Conservation (phyloP, 345 rosid genomes). For the Brassica juncea region DNA sequence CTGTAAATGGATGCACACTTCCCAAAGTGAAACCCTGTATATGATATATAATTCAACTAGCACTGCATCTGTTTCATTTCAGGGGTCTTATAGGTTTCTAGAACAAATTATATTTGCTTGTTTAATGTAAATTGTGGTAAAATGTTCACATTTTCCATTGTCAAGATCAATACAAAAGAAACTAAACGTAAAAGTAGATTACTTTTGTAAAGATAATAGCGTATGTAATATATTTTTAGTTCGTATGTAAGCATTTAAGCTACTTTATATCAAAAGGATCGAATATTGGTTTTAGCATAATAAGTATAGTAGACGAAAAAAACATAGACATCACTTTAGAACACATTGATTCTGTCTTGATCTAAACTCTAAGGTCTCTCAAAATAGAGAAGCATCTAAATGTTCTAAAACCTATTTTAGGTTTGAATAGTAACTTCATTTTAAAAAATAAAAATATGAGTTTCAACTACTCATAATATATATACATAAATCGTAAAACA, state of each 20-base stretch:
- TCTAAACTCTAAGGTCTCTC: background rate
- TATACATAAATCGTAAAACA: background rate
- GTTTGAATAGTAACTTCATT: background rate
- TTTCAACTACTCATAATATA: background rate
- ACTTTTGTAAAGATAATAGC: background rate
- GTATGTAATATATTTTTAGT: background rate
- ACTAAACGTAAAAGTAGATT: background rate
- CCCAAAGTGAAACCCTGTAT: background rate
- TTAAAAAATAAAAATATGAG: background rate
- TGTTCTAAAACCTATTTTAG: background rate
- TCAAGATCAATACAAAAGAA: background rate
- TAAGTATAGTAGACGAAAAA: background rate
- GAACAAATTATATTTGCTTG: background rate
- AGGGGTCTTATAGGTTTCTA: background rate
- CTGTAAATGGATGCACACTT: background rate
- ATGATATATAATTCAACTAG: background rate
- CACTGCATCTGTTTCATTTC: background rate
- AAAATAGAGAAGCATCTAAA: background rate
- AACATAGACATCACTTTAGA: background rate
- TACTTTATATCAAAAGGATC: background rate
- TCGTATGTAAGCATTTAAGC: background rate
- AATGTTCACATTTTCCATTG: background rate
- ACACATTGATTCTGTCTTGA: background rate
- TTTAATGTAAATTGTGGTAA: background rate
- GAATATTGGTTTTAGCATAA: background rate